phyloP scores from a whole-genome alignment of 2,329 filamentous ascomycete genomes.

The Cladobotryum mycophilum region DNA sequence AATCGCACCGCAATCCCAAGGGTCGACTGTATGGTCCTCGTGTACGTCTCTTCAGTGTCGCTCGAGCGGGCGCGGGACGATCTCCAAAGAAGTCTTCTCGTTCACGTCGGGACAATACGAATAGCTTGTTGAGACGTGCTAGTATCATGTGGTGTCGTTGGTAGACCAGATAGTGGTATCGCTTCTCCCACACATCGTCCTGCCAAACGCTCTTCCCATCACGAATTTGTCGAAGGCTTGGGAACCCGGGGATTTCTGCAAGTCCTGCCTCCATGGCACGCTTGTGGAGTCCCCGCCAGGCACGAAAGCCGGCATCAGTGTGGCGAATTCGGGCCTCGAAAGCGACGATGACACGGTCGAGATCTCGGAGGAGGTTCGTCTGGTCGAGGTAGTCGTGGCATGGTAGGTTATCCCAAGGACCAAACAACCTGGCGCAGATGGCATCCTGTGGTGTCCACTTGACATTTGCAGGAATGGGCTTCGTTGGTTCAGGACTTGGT shows the following conservation, averaged over 20 bases:
- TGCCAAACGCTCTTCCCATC: constrained; percentile 10
- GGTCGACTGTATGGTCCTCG: constrained; percentile 5
- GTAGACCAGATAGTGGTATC: constrained; percentile 19
- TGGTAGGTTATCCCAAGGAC: constrained; percentile 12
- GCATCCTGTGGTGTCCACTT: constrained; percentile 8
- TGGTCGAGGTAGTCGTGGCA: constrained; percentile 6
- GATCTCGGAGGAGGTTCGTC: constrained; percentile 11
- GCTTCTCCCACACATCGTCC: constrained; percentile 17
- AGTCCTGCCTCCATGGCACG: constrained; percentile 17
- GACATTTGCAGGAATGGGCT: neutral
- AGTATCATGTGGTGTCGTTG: constrained; percentile 15
- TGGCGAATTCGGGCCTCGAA: constrained; percentile 19
- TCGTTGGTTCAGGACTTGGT: neutral
- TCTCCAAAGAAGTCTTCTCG: constrained; percentile 9
- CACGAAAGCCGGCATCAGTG: constrained; percentile 17
- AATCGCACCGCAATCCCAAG: constrained; percentile 9
- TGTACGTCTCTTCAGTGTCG: neutral
- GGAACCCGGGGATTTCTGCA: constrained; percentile 9
- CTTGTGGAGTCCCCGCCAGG: constrained; percentile 18
- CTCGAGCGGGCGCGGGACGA: constrained; percentile 2
- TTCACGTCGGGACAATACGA: constrained; percentile 3
- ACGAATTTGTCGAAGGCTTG: constrained; percentile 6
- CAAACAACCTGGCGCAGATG: constrained; percentile 9
- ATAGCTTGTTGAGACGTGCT: neutral
- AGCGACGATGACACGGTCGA: constrained; percentile 17